Base-by-base conservation (phyloP, 2,329 filamentous ascomycete genomes). In the Pseudogymnoascus sp. region DNA sequence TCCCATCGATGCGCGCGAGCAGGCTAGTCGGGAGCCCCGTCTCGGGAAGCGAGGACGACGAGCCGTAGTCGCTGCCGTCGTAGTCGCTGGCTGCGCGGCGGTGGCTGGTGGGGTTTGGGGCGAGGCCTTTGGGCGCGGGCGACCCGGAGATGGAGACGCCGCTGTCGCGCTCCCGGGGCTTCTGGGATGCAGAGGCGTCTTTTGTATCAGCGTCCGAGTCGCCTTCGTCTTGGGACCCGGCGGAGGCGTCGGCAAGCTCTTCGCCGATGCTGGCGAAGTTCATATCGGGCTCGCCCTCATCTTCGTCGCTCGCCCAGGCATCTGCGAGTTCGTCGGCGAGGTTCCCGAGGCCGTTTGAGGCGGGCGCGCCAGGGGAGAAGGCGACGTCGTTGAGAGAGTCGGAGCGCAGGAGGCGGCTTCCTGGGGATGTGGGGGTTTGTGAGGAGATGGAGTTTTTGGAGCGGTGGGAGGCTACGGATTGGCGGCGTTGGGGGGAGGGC, bases 271-370 rank as follows among this genome's bases (percentile, higher is more conserved):
- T 58, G 33, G 52, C 52, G 33, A 78, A 71, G 65, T 71, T 75
- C 70, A 78, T 75, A 61, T 75, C 75, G 5, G 76, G 75, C 30
- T 80, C 78, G n/a, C 78, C 80, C 39, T 86, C 84, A 41, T 84
- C 85, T 62, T 83, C 84, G 7, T 85, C 87, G 35, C 85, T 85
- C 45, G 83, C 85, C 73, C 89, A 84, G 3, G 87, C 86, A 70
- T 89, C 89, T 1, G 88, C 90, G 58, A 94, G 78, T 74, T 94
- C 90, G 74, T 93, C 90, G 1, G 90, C 90, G 58, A 94, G 75
- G 68, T 91, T 92, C 33, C 90, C 90, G 65, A 91, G 78, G 7
- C 87, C 87, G 65, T 84, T 84, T 55, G 75, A 77, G 60, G 71
- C 73, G 5, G 66, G 60, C 59, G 76, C 77, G 52, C 74, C 73